Percentiles rank a stretch among this genome's conserved stretches.
Conservation (phyloP, 2,329 filamentous ascomycete species). For the Fusarium nurragi region DNA sequence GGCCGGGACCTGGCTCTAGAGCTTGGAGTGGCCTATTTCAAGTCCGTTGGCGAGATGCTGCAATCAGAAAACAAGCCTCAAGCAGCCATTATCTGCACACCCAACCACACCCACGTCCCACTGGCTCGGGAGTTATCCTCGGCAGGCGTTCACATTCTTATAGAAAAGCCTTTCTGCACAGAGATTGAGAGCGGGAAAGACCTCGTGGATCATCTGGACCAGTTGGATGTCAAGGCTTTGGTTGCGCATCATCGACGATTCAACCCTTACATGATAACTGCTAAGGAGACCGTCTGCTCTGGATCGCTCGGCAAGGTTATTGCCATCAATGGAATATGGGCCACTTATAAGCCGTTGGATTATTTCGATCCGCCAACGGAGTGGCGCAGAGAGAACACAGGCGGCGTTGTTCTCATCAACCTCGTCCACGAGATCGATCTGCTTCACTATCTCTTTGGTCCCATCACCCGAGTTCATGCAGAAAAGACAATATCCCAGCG, state of each 20-base stretch:
- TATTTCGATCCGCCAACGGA: slow-evolving; percentile 61
- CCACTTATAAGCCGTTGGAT: slow-evolving; percentile 57
- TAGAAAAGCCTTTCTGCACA: slow-evolving; percentile 66
- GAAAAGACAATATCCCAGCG: slow-evolving; percentile 58
- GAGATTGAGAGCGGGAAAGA: slow-evolving; percentile 50
- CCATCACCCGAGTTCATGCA: slow-evolving; percentile 61
- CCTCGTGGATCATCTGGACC: slow-evolving; percentile 43
- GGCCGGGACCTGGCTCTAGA: slow-evolving; percentile 36
- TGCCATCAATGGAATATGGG: slow-evolving; percentile 66
- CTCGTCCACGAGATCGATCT: slow-evolving; percentile 70
- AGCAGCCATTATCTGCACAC: slow-evolving; percentile 67
- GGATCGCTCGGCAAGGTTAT: slow-evolving; percentile 57
- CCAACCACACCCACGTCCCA: slow-evolving; percentile 66
- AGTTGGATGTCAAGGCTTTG: slow-evolving; percentile 54
- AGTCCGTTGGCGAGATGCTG: slow-evolving; percentile 55
- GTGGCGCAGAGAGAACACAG: slow-evolving; percentile 57
- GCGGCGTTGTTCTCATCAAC: slow-evolving; percentile 65
- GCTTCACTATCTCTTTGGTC: slow-evolving; percentile 64
- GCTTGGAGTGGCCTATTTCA: slow-evolving; percentile 36
- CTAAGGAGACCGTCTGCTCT: slow-evolving; percentile 56
- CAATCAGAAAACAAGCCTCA: slow-evolving; percentile 54
- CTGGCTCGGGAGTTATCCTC: slow-evolving; percentile 59
- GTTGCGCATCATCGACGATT: slow-evolving; percentile 69
- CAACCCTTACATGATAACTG: slow-evolving; percentile 63
- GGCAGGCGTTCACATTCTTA: slow-evolving; percentile 61